Percentiles rank a stretch among this genome's conserved stretches.
phyloP scores from a whole-genome alignment of 805 yeast species.

The Metschnikowia orientalis region DNA sequence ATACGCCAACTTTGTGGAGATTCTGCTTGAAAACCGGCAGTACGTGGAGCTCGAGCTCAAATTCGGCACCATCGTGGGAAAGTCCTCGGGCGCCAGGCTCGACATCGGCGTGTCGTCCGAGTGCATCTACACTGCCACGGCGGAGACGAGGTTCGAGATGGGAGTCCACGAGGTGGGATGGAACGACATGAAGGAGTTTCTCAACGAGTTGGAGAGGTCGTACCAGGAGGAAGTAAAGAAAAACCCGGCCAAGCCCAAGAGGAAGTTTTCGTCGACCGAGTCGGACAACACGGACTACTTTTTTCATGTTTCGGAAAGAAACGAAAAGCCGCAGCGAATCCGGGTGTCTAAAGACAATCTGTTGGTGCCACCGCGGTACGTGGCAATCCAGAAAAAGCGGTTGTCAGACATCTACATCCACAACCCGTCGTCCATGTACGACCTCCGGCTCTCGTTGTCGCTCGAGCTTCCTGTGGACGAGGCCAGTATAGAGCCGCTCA shows the following conservation, averaged over 20 bases:
- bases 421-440: slow-evolving; percentile 74
- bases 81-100: slow-evolving; percentile 56
- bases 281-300: slow-evolving; percentile 60
- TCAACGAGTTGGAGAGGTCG: slow-evolving; percentile 50
- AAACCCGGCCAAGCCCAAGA: slow-evolving; percentile 31
- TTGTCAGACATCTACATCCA: slow-evolving; percentile 68
- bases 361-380: slow-evolving; percentile 61
- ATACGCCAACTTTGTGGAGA: slow-evolving; percentile 70
- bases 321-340: slow-evolving; percentile 59
- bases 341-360: slow-evolving; percentile 61
- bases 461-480: slow-evolving; percentile 71
- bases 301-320: slow-evolving; percentile 57
- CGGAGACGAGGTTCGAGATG: slow-evolving; percentile 56
- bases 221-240: slow-evolving; percentile 40
- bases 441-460: slow-evolving; percentile 69
- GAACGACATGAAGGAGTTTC: slow-evolving; percentile 50
- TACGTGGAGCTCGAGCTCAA: slow-evolving; percentile 68
- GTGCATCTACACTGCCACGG: slow-evolving; percentile 52
- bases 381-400: slow-evolving; percentile 68
- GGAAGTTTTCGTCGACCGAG: slow-evolving; percentile 56
- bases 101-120: slow-evolving; percentile 67
- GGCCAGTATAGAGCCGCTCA: slow-evolving; percentile 47
- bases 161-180: slow-evolving; percentile 63
- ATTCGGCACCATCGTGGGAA: slow-evolving; percentile 67
- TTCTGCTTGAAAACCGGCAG: slow-evolving; percentile 51